A percentile compares a stretch with the other conserved stretches of the same genome.
phyloP scores from a whole-genome alignment of 352 stramenopile species.

The Phytophthora capsici region DNA sequence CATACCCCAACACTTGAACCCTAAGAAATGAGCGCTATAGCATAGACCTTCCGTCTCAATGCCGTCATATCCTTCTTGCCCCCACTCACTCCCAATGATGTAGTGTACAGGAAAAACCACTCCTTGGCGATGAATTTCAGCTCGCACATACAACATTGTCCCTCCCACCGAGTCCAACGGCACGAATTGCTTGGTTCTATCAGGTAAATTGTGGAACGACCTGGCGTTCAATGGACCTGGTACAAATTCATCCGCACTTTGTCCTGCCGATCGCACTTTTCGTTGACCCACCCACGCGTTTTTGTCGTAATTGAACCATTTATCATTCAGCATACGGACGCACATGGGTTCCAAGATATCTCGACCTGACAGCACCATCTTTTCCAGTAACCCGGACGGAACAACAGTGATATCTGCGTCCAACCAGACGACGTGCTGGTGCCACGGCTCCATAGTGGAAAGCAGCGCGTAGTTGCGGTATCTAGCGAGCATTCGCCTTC shows the following conservation, averaged over 20 bases:
- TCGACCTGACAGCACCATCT: constrained; percentile 37
- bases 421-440: constrained; percentile 56
- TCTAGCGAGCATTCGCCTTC: constrained; percentile 51
- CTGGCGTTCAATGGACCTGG: constrained; percentile 19
- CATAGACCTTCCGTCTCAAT: constrained; percentile 63
- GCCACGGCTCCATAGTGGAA: constrained; percentile 43
- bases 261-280: constrained; percentile 6
- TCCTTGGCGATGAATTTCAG: constrained; percentile 52
- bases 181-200: constrained; percentile 21
- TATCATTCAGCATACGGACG: not conserved
- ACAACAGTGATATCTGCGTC: constrained; percentile 50
- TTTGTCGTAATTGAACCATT: constrained; percentile 22
- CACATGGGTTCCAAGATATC: constrained; percentile 31
- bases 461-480: constrained; percentile 56
- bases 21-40: constrained; percentile 49
- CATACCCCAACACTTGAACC: constrained; percentile 56
- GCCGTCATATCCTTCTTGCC: constrained; percentile 50
- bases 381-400: constrained; percentile 29
- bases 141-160: constrained; percentile 56
- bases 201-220: constrained; percentile 10
- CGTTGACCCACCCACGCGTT: constrained; percentile 31
- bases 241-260: constrained; percentile 10
- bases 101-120: constrained; percentile 51
- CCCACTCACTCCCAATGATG: constrained; percentile 47
- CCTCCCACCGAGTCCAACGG: constrained; percentile 55